A percentile compares a stretch with the other conserved stretches of the same genome.
These are phyloP conservation scores for Simmondsia chinensis DNA, from an alignment of 148 eudicot genomes.

Conservation along the genomic window DNA sequence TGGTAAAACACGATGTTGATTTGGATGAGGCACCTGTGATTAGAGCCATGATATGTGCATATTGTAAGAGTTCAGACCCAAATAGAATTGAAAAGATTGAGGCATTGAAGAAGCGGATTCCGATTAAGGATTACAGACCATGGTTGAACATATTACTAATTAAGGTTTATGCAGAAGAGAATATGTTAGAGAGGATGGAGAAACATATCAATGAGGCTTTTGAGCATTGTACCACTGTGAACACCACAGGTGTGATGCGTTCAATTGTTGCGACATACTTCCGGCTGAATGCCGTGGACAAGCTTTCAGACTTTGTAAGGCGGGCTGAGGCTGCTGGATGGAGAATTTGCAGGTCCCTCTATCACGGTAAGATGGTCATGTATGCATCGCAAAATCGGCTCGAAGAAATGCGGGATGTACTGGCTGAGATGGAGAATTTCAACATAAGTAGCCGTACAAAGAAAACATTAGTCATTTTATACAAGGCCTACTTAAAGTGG, in stretches of 20 bases:
- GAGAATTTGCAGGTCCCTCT: conserved; percentile 60
- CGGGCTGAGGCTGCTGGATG: conserved; percentile 66
- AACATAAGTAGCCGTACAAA: conserved; percentile 22
- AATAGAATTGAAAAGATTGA: conserved; percentile 45
- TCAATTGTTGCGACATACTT: conserved; percentile 45
- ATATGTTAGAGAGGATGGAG: conserved; percentile 63
- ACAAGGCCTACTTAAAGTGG: conserved; percentile 32
- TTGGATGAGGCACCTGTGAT: conserved; percentile 14
- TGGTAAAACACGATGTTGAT: conserved; percentile 22
- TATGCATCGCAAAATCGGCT: conserved; percentile 51
- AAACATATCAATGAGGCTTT: conserved; percentile 48
- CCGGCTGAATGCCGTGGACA: conserved; percentile 48
- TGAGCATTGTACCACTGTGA: conserved; percentile 32
- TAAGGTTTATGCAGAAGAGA: conserved; percentile 57
- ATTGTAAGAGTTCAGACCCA: conserved; percentile 38
- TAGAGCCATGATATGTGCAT: conserved; percentile 63
- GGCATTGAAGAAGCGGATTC: conserved; percentile 34
- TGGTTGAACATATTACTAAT: conserved; percentile 73
- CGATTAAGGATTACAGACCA: conserved; percentile 39
- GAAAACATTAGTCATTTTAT: conserved; percentile 47
- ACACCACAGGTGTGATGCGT: conserved; percentile 38
- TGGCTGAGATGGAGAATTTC: conserved; percentile 50
- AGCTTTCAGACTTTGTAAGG: conserved; percentile 52
- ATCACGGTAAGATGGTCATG: conserved; percentile 79
- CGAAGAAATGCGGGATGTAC: conserved; percentile 76